These are phyloP conservation scores for Venturia nashicola DNA, from an alignment of 2,329 filamentous ascomycete species.

Conservation along the genomic window DNA sequence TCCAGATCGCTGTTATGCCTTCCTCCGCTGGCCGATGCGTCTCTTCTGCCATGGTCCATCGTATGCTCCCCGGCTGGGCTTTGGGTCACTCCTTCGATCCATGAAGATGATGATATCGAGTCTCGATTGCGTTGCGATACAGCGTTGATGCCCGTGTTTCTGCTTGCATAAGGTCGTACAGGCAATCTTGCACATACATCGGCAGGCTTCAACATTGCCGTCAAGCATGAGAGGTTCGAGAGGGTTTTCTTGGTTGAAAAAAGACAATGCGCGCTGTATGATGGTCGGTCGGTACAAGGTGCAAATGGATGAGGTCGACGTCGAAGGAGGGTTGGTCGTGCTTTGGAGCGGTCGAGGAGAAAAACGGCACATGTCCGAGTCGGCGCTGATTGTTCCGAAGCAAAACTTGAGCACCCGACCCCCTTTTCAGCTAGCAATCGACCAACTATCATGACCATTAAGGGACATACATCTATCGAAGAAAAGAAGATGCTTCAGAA, in stretches of 20 bases:
- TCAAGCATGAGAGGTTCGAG: neutral
- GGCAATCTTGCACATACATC: neutral
- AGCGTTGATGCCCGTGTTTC: neutral
- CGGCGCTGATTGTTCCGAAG: neutral
- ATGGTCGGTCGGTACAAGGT: neutral
- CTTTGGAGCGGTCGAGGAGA: neutral
- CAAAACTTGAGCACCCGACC: neutral
- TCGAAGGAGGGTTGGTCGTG: neutral
- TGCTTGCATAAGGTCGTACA: neutral
- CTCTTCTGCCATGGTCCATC: neutral
- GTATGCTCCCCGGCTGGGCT: no score
- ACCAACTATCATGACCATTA: no score
- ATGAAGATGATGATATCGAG: neutral
- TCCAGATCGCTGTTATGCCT: no score
- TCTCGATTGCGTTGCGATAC: neutral
- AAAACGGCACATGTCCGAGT: neutral
- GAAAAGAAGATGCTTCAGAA: no score
- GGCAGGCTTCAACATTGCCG: neutral
- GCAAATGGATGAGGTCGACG: neutral
- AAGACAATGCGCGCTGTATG: neutral
- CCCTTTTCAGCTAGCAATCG: neutral
- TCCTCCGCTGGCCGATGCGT: neutral
- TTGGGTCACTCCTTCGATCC: no score
- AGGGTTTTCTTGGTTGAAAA: neutral
- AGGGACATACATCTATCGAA: no score